Base-by-base conservation (phyloP, 352 stramenopile species). In the Phytophthora idaei region DNA sequence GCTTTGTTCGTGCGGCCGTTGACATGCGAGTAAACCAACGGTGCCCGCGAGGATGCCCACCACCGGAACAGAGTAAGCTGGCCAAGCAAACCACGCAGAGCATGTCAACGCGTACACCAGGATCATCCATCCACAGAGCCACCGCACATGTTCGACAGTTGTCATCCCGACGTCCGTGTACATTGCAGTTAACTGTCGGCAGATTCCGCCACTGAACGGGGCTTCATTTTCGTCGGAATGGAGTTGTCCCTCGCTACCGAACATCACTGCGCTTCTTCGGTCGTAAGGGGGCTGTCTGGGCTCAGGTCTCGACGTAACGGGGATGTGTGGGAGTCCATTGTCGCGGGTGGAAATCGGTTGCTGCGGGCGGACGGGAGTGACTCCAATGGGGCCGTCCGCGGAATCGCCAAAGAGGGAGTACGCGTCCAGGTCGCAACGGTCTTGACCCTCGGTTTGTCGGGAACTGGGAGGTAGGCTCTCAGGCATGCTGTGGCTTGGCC, bases 91-190 rank as follows among this genome's bases (percentile, higher is more conserved):
- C 64, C 64, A 73, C 56, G 64, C 72, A 12, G 66, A 79, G 45
- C 64, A 73, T 1, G 74, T 76, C 50, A 77, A 28, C 12, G 73
- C 63, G 45, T 81, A 81, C 41, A 76, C 45, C 21, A 81, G 46
- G 12, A 77, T 54, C 32, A 77, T 76, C 59, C 71, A 81, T 12
- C 74, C 71, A 25, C 70, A 71, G 11, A 73, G 36, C 74, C 74
- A 81, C 44, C 74, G 70, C 41, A 77, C 53, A 36, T 65, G 63
- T 53, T 81, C 74, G 42, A 78, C 74, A 1, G 70, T 77, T 0
- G 67, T 70, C 62, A 78, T 66, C 28, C 74, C 67, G 25, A 74
- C 70, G 47, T 74, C 66, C 2, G 67, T 73, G 32, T 78, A 77
- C 66, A 78, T 73, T 9, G 73, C 63, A 8, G 70, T 57, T 21